These are phyloP conservation scores for Elsinoe batatas DNA, from an alignment of 2,329 filamentous ascomycete genomes.

Conservation along the genomic window DNA sequence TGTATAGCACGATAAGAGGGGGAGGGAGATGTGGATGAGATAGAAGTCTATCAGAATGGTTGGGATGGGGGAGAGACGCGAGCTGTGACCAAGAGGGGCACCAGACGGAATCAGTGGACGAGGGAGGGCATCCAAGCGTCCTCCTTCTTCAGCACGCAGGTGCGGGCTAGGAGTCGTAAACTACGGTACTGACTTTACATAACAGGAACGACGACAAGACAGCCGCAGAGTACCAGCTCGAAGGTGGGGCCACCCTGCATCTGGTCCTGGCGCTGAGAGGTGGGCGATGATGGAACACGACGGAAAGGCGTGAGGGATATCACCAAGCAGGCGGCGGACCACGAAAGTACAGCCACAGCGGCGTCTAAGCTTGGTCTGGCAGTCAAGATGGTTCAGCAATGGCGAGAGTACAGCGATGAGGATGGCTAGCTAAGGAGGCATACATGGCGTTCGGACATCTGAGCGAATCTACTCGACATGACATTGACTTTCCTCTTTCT, in stretches of 20 bases:
- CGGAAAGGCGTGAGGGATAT: neutral
- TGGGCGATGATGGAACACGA: conserved; percentile 37
- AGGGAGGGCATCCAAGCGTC: too few relatives aligned
- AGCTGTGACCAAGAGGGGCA: too few relatives aligned
- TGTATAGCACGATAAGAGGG: too few relatives aligned
- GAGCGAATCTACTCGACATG: conserved; percentile 5
- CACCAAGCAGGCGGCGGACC: neutral
- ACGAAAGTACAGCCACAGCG: too few relatives aligned
- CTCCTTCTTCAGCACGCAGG: neutral
- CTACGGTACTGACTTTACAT: neutral
- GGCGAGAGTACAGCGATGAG: neutral
- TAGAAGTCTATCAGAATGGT: too few relatives aligned
- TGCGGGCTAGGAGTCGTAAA: neutral
- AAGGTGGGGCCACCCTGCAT: conserved; percentile 88
- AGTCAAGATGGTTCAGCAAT: too few relatives aligned
- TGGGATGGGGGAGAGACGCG: too few relatives aligned
- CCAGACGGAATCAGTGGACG: too few relatives aligned
- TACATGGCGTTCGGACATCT: conserved; percentile 6
- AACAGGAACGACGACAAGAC: conserved; percentile 88
- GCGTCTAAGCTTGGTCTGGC: too few relatives aligned
- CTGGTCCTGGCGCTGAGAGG: conserved; percentile 89
- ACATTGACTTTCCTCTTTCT: neutral
- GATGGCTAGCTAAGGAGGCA: neutral
- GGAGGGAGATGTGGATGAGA: too few relatives aligned
- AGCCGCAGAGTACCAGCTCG: conserved; percentile 78